Percentiles rank a stretch among this genome's conserved stretches.
Conservation (phyloP, 1,284 basidiomycete species). For the Pseudozyma thailandica region DNA sequence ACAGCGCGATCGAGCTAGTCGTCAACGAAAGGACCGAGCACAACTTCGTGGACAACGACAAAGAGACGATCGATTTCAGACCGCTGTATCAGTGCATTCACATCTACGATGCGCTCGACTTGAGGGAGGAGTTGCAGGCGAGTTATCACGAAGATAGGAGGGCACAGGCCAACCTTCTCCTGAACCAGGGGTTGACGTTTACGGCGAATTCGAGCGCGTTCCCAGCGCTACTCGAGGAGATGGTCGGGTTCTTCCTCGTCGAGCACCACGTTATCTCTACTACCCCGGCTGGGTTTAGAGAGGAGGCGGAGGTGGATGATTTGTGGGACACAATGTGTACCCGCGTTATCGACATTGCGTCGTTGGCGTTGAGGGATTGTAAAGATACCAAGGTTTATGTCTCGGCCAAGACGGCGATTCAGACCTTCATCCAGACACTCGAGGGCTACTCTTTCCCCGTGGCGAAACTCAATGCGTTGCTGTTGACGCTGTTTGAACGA, state of each 20-base stretch:
- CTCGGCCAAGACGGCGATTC: slow-evolving; percentile 82
- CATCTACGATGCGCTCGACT: slow-evolving; percentile 91
- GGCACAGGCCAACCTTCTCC: slow-evolving; percentile 89
- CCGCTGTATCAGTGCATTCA: slow-evolving; percentile 97
- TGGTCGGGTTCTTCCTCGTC: slow-evolving; percentile 98
- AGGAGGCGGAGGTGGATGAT: slow-evolving; percentile 89
- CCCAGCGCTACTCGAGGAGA: slow-evolving; percentile 75
- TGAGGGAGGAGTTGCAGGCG: slow-evolving; percentile 85
- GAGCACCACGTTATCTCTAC: slow-evolving; percentile 92
- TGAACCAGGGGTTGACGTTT: slow-evolving; percentile 74
- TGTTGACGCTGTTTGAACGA: slow-evolving; percentile 87
- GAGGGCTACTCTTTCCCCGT: slow-evolving; percentile 86
- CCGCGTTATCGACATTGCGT: slow-evolving; percentile 81
- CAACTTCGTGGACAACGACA: slow-evolving; percentile 89
- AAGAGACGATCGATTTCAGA: slow-evolving; percentile 88
- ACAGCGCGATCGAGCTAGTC: slow-evolving; percentile 91
- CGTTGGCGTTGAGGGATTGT: slow-evolving; percentile 79
- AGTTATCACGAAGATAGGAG: slow-evolving; percentile 96
- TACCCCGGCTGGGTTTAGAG: slow-evolving; percentile 79
- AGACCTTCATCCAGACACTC: slow-evolving; percentile 90
- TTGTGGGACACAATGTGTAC: slow-evolving; percentile 91
- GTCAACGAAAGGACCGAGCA: slow-evolving; percentile 94
- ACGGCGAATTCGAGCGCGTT: slow-evolving; percentile 52
- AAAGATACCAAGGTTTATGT: slow-evolving; percentile 85
- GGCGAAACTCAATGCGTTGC: slow-evolving; percentile 81